Evolutionary conservation across 2,329 filamentous ascomycete species (phyloP).

Genomic region (Lecanoromycetidae sp.): DNA sequence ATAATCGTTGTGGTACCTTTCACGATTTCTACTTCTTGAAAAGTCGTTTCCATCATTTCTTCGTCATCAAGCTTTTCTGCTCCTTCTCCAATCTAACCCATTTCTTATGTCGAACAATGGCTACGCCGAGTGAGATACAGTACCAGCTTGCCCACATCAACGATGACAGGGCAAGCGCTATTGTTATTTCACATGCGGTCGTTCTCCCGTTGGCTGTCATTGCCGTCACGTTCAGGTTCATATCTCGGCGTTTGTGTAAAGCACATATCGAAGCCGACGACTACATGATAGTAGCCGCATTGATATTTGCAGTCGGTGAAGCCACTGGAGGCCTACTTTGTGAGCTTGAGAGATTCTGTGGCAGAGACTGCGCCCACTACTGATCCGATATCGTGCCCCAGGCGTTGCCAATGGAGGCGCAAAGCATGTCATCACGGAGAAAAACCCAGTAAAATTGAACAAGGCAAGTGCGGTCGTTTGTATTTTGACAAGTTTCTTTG

Average conservation of each 20-base stretch:
- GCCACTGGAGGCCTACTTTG: background rate
- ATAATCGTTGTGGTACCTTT: no score
- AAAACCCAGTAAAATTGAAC: conserved; percentile 2
- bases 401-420: background rate
- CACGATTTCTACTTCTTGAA: no score
- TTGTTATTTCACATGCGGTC: conserved; percentile 6
- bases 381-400: background rate
- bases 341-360: background rate
- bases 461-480: background rate
- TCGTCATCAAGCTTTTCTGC: background rate
- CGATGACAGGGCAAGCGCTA: conserved; percentile 7
- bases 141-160: conserved; percentile 4
- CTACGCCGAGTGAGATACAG: background rate
- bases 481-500: background rate
- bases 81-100: background rate
- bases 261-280: conserved; percentile 6
- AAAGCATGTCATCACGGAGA: background rate
- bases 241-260: conserved; percentile 1
- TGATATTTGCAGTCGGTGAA: conserved; percentile 1
- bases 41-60: background rate
- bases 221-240: conserved; percentile 5
- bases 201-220: conserved; percentile 4
- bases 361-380: background rate
- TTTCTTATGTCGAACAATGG: background rate
- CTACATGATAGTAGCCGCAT: conserved; percentile 4